A percentile compares a stretch with the other conserved stretches of the same genome.
Evolutionary conservation across 306 rosid species (phyloP).

Genomic region (Mimosa pudica): DNA sequence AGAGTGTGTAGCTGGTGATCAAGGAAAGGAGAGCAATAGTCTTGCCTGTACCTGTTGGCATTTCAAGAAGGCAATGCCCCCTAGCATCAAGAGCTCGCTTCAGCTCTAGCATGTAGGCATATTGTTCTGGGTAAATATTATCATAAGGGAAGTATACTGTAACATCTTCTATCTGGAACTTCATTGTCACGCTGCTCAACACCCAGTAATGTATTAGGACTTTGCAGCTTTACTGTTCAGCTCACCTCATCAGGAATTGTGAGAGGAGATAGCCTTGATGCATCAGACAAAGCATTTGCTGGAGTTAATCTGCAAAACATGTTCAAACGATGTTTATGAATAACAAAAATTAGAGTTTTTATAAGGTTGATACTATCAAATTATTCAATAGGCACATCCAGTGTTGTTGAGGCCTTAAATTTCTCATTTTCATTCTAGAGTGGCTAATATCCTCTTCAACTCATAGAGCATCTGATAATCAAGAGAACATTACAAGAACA

Average conservation of each 20-base stretch:
- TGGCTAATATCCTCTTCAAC: no score
- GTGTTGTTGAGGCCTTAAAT: no score
- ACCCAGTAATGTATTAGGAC: background rate
- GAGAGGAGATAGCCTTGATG: background rate
- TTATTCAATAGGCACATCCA: no score
- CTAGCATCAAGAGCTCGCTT: constrained; percentile 87
- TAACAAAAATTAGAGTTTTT: background rate
- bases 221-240: background rate
- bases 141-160: constrained; percentile 90
- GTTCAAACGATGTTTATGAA: background rate
- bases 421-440: no score
- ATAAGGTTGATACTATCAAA: background rate
- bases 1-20: constrained; percentile 79
- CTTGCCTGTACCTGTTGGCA: constrained; percentile 96
- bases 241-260: background rate
- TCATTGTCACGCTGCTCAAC: constrained; percentile 42
- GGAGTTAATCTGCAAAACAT: background rate
- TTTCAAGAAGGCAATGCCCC: constrained; percentile 88
- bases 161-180: constrained; percentile 79
- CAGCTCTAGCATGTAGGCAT: constrained; percentile 80
- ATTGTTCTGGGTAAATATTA: constrained; percentile 91
- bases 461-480: no score
- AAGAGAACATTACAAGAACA: no score
- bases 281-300: background rate
- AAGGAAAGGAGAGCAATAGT: constrained; percentile 84